Base-by-base conservation (phyloP, 2,329 filamentous ascomycete genomes). In the Botrytis tulipae region DNA sequence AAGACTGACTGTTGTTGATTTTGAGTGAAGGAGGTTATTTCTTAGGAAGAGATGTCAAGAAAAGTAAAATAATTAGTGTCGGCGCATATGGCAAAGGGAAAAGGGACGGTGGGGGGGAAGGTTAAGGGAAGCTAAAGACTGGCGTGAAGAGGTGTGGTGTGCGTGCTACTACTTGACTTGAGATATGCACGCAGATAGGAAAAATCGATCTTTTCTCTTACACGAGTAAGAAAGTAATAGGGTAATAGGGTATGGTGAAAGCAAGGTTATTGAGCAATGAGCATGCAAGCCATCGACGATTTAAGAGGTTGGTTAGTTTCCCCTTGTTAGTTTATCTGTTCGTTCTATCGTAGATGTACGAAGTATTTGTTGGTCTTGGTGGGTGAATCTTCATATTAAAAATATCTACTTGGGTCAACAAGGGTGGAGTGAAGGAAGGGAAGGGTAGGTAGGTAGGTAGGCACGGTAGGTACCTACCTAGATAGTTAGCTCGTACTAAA, bases 211-310 rank as follows among this genome's bases (percentile, higher is more conserved):
- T 63, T 29, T 62, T 42, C 37, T 37, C 37, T 25, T 25, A 32
- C 40, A 62, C 60, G 60, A 62, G 60, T 62, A 40, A n/a, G 60
- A 5, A 35, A 32, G 62, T 8, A n/a, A 44, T 18, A 44, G 42
- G 16, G 42, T 18, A 9, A 12, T 12, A 40, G 37, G 37, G 10
- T 12, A 40, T 2, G 37, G 37, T 40, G 12, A 25, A 65, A 65
- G n/a, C 62, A 65, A 46, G 62, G 62, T 65, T 65, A 25, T 46
- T 25, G n/a, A n/a, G n/a, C n/a, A 32, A 2, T 32, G 12, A 46
- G 42, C 22, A 32, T 46, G 62, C n/a, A 65, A 46, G 18, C 62
- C 62, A 65, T 65, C 62, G 42, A 65, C 62, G 62, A 65, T 46
- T 20, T 35, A 29, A 65, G 62, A 65, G n/a, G 62, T 4, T 65